Evolutionary conservation across 768 basidiomycete genomes (phyloP).

Genomic region (Naganishia vishniacii): DNA sequence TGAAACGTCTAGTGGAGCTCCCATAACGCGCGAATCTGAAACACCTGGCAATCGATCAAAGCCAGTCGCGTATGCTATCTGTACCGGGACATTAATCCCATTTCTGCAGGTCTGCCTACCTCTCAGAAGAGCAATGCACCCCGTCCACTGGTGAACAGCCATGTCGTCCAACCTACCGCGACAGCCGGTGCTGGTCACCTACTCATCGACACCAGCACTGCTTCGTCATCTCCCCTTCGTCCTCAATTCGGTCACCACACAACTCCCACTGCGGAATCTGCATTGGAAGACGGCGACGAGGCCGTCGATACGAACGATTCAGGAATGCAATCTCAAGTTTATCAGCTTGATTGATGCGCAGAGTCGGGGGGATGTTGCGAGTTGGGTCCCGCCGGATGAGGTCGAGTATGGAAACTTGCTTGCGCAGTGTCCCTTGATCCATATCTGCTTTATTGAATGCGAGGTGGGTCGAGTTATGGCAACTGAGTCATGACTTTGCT

Average conservation of each 20-base stretch:
- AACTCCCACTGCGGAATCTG: constrained; percentile 72
- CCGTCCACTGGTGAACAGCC: neutral
- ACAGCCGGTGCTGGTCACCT: constrained; percentile 20
- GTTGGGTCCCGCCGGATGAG: constrained; percentile 14
- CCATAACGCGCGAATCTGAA: neutral
- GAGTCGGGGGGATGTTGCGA: constrained; percentile 61
- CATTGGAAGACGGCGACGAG: constrained; percentile 81
- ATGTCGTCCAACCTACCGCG: constrained; percentile 9
- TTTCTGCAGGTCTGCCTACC: too few species aligned
- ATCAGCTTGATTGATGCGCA: constrained; percentile 49
- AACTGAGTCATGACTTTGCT: too few species aligned
- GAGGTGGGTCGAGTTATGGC: constrained; percentile 58
- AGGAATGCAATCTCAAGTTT: constrained; percentile 74
- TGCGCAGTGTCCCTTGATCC: constrained; percentile 71
- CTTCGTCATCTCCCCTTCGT: constrained; percentile 18
- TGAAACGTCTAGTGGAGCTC: neutral
- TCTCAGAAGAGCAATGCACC: too few species aligned
- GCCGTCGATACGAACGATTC: constrained; percentile 74
- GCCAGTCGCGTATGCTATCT: too few species aligned
- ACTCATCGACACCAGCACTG: constrained; percentile 8
- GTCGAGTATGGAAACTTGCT: constrained; percentile 57
- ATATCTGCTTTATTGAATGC: constrained; percentile 78
- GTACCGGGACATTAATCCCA: too few species aligned
- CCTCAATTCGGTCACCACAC: constrained; percentile 34
- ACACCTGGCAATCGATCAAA: neutral